Evolutionary conservation across 768 basidiomycete genomes (phyloP), one percentile per base, ranked within the genome.

Genomic region (Phylloporus sp.): DNA sequence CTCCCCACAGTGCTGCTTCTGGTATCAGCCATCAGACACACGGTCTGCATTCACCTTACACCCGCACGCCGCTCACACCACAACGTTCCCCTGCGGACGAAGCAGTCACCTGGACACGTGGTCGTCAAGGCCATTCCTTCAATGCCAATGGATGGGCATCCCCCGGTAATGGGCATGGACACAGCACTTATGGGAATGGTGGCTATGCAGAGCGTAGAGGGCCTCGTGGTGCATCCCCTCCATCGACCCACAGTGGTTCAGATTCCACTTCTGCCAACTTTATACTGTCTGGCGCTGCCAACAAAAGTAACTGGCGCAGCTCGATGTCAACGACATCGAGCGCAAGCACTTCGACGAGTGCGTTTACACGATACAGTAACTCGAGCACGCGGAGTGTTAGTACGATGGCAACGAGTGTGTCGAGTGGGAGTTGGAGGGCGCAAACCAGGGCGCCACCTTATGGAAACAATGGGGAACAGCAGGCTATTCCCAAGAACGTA

Each of bases 391-490:
- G 86, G 49, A 90, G 88, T 57, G 76, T 91, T 36, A 86, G 86
- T 20, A 91, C 91, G 5, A 80, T 80, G 50, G 90, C 89, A 39
- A 93, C 91, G 15, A 88, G 87, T 58, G 80, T 88, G 6, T 88
- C 87, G 28, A 79, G 81, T 22, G 72, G 77, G 43, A 88, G 86
- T 67, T 89, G 88, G 86, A 81, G 86, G 61, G 79, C 78, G 18
- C 77, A 74, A 56, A 48, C 50, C 45, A 66, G 56, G 49, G 26
- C 56, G 9, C 28, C 61, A 15, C 46, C 50, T 35, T 38, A 47
- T 18, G 63, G 60, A 26, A 50, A 41, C 22, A 34, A 18, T 26
- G 59, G 66, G 58, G 63, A 59, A 57, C 57, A 67, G 55, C 57
- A 59, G 55, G 66, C 61, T 63, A 53, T 70, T 20, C 81, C 84